Base-by-base conservation (phyloP, 2,329 filamentous ascomycete genomes). In the Leptographium lundbergii region DNA sequence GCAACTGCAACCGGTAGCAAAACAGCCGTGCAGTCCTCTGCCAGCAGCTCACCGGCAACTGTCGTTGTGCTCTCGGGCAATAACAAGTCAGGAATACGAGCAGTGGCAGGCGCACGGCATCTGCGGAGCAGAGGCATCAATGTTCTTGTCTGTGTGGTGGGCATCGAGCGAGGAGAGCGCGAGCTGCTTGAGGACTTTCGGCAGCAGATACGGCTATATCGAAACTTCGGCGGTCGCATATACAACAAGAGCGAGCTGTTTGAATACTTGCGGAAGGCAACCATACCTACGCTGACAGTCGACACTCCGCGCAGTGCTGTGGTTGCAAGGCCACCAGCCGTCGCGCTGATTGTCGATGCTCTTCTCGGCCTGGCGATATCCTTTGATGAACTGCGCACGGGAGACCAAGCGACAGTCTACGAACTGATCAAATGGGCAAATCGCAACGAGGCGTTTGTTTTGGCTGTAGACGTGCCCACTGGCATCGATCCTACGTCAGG, bases 371-470 rank as follows among this genome's bases (percentile, higher is more conserved):
- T 94, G 62, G 90, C 94, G 52, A 84, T 91, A 59, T 86, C 89
- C 2, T 96, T 96, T 67, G 91, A 96, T 65, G 90, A 95, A 65
- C 77, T 97, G 32, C 82, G 89, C 42, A 87, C 86, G 2, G 86
- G 87, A 19, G 88, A 95, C 64, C 89, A 95, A 69, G 85, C 86
- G 4, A 87, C 87, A 0, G 89, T 90, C 0, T 91, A 95, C 67
- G 88, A 95, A 68, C 82, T 96, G 67, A 94, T 96, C 67, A 87
- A 91, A 63, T 97, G 91, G 91, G 87, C 90, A 3, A 97, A 96
- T 69, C 86, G 91, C 63, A 89, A 86, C 68, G 88, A 91, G 63
- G 85, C 90, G 0, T 85, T 86, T 60, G 86, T 94, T 3, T 75
- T 99, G 24, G 88, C 91, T 0, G 82, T 99, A n/a, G 92, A 96